Evolutionary conservation across 805 yeast genomes (phyloP).

Genomic region (Kuraishia floccosa): DNA sequence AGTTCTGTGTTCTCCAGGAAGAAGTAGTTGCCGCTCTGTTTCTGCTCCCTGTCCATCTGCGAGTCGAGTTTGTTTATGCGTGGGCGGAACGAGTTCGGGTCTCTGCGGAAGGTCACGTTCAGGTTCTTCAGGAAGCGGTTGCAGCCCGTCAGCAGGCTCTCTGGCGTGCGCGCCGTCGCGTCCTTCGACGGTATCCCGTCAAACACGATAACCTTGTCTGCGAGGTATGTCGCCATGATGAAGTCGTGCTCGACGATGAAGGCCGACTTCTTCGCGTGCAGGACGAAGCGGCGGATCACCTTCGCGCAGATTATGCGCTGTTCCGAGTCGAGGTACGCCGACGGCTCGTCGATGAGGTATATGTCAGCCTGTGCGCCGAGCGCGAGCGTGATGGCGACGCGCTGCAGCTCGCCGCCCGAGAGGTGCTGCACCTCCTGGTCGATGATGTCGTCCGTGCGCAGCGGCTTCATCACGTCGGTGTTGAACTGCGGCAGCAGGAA

Average conservation of each 20-base stretch:
- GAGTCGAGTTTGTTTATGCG: conserved; percentile 96
- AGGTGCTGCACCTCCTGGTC: conserved; percentile 97
- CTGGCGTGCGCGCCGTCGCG: conserved; percentile 83
- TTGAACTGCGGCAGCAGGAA: conserved; percentile 96
- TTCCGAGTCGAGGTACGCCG: conserved; percentile 97
- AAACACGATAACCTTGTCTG: conserved; percentile 96
- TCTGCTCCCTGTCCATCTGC: conserved; percentile 99
- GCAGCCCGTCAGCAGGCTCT: conserved; percentile 92
- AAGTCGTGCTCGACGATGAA: conserved; percentile 99
- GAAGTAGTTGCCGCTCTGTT: conserved; percentile 85
- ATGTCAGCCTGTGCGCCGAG: conserved; percentile 94
- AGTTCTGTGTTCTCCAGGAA: conserved; percentile 67
- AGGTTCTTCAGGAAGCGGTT: conserved; percentile 93
- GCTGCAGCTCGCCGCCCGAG: conserved; percentile 99
- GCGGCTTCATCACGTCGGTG: conserved; percentile 94
- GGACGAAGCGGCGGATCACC: conserved; percentile 92
- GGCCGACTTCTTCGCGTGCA: conserved; percentile 98
- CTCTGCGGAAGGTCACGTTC: conserved; percentile 98
- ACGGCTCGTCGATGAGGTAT: conserved; percentile 96
- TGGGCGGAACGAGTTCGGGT: conserved; percentile 96
- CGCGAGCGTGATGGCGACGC: conserved; percentile 95
- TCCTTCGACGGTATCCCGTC: conserved; percentile 89
- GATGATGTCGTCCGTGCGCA: conserved; percentile 84
- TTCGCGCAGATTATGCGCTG: conserved; percentile 99
- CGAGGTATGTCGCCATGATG: conserved; percentile 99